phyloP scores from a whole-genome alignment of 192 early-diverging fungal genomes.

The Coemansia sp. region DNA sequence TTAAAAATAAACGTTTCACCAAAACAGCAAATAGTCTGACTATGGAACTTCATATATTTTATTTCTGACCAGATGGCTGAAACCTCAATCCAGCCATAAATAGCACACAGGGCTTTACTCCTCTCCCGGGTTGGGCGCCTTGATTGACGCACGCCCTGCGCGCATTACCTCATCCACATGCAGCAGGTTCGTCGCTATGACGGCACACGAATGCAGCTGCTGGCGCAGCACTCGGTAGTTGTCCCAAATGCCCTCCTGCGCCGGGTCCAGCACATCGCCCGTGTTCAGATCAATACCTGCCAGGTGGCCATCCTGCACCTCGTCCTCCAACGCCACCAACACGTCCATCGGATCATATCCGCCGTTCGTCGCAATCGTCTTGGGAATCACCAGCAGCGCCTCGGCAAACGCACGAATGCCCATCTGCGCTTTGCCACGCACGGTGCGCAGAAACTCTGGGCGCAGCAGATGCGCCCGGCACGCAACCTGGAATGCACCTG shows the following conservation, averaged over 20 bases:
- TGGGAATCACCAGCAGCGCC: constrained; percentile 93
- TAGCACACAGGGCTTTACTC: constrained; percentile 13
- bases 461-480: constrained; percentile 73
- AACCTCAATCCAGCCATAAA: no score
- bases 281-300: constrained; percentile 94
- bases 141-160: constrained; percentile 58
- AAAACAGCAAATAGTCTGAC: no score
- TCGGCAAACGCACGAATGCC: constrained; percentile 97
- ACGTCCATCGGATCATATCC: constrained; percentile 97
- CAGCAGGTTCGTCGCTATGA: constrained; percentile 97
- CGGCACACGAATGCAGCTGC: constrained; percentile 94
- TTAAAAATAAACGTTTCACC: no score
- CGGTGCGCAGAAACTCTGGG: constrained; percentile 79
- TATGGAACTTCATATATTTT: neutral
- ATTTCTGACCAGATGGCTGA: constrained; percentile 3
- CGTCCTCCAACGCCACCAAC: constrained; percentile 90
- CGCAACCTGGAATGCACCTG: constrained; percentile 95
- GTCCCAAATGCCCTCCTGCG: constrained; percentile 93
- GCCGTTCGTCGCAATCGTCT: constrained; percentile 92
- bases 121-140: constrained; percentile 53
- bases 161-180: constrained; percentile 99
- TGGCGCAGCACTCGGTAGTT: constrained; percentile 97
- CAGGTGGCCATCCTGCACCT: constrained; percentile 84
- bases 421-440: constrained; percentile 93
- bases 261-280: constrained; percentile 90